These are phyloP conservation scores for Saccharomycopsis javanensis DNA, from an alignment of 805 yeast genomes.

Conservation along the genomic window DNA sequence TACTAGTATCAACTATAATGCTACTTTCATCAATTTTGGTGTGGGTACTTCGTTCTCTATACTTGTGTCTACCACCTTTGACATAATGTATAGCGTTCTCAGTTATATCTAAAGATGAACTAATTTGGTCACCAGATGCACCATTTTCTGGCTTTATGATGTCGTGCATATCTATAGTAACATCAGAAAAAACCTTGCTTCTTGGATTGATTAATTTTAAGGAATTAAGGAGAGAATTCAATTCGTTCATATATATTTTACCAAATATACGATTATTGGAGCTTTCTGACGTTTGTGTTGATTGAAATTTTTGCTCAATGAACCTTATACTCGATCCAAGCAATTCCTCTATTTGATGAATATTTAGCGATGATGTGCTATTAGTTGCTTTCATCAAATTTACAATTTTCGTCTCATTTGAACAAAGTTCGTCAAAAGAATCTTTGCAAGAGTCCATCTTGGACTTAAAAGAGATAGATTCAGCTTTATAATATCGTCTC, in stretches of 20 bases:
- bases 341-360: background rate
- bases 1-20: no score
- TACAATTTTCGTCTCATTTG: slow-evolving; percentile 3
- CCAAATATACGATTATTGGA: background rate
- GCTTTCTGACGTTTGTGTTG: background rate
- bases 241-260: slow-evolving; percentile 10
- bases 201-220: slow-evolving; percentile 8
- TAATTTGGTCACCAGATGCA: background rate
- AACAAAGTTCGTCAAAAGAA: slow-evolving; percentile 3
- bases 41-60: no score
- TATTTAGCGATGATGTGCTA: background rate
- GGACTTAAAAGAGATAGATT: slow-evolving; percentile 2
- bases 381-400: background rate
- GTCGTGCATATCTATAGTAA: background rate
- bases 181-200: background rate
- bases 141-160: background rate
- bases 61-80: background rate
- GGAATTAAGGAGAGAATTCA: slow-evolving; percentile 7
- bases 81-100: background rate
- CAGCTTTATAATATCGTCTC: slow-evolving; percentile 3
- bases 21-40: no score
- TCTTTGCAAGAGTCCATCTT: slow-evolving; percentile 3
- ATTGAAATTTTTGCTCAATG: background rate
- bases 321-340: background rate
- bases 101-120: background rate